Base-by-base conservation (phyloP, 1,284 basidiomycete species). In the Leccinum subrobustum region DNA sequence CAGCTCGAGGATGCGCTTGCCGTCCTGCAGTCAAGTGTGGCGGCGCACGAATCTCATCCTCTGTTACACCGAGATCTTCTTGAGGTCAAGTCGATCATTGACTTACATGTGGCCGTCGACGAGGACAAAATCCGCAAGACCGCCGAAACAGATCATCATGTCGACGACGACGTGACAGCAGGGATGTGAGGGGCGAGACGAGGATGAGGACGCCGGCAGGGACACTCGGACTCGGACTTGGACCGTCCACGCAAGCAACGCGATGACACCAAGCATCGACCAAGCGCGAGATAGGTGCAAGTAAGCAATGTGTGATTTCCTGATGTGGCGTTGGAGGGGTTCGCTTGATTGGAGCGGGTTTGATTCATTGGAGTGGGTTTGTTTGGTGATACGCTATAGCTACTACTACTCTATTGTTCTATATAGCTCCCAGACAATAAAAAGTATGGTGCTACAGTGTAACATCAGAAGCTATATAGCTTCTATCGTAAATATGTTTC, bases 1-100 rank as follows among this genome's bases (percentile, higher is more conserved):
- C 84, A 84, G 60, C 82, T 91, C n/a, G 89, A 91, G 71, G 88
- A 90, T 62, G 87, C 87, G 0, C 78, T 91, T n/a, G 78, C 80
- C 4, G 79, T 85, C 56, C 75, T 85, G 23, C 84, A 90, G 58
- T 77, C 81, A 5, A 78, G 79, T 60, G 63, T 79, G 52, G 74
- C 78, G 31, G 63, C 74, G 1, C 71, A 71, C 42, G 86, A 89
- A 48, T 65, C 78, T 1, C 89, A 91, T 69, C 85, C 88, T 3
- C 76, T 90, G 2, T 77, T 91, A 6, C 73, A 77, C 47, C 81
- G 85, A 14, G 87, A 89, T 3, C 75, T 87, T 27, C 77, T 91
- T 23, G 83, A 81, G n/a, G 79, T 90, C 68, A 91, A 90, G 70
- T 89, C 85, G 0, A 84, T 81, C 63, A 80, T 87, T 18, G 86